A percentile compares a stretch with the other conserved stretches of the same genome.
These are phyloP conservation scores for Camellia japonica DNA, from an alignment of 148 eudicot genomes.

Conservation along the genomic window DNA sequence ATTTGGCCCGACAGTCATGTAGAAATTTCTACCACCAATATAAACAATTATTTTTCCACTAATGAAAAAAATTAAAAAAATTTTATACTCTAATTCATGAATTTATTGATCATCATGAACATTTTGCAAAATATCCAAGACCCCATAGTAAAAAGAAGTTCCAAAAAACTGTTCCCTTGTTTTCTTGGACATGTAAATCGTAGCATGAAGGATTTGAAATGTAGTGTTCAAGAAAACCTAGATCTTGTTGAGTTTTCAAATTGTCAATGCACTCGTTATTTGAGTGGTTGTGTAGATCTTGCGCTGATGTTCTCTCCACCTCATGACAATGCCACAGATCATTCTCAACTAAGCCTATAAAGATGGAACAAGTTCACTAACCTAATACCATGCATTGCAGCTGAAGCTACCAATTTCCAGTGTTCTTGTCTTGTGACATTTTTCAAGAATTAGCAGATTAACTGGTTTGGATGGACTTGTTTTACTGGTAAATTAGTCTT, in stretches of 20 bases:
- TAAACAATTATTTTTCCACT: no score
- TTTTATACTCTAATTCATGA: no score
- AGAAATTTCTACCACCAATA: no score
- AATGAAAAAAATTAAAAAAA: no score
- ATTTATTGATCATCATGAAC: not conserved
- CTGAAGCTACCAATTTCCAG: conserved; percentile 5
- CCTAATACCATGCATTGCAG: not conserved
- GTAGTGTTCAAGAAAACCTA: not conserved
- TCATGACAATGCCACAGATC: not conserved
- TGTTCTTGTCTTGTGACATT: not conserved
- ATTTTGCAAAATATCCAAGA: not conserved
- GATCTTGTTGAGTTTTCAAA: not conserved
- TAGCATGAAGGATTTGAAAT: conserved; percentile 7
- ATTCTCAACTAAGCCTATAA: not conserved
- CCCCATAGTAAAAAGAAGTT: conserved; percentile 10
- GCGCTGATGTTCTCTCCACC: conserved; percentile 10
- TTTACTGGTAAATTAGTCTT: no score
- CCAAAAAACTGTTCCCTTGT: not conserved
- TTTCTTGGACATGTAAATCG: not conserved
- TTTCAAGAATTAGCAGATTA: not conserved
- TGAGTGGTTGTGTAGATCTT: conserved; percentile 4
- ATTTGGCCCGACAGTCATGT: no score
- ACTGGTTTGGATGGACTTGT: no score
- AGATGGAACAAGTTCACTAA: not conserved
- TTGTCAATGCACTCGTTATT: conserved; percentile 7